phyloP scores from a whole-genome alignment of 2,329 filamentous ascomycete species.

The Colletotrichum chlorophyti region DNA sequence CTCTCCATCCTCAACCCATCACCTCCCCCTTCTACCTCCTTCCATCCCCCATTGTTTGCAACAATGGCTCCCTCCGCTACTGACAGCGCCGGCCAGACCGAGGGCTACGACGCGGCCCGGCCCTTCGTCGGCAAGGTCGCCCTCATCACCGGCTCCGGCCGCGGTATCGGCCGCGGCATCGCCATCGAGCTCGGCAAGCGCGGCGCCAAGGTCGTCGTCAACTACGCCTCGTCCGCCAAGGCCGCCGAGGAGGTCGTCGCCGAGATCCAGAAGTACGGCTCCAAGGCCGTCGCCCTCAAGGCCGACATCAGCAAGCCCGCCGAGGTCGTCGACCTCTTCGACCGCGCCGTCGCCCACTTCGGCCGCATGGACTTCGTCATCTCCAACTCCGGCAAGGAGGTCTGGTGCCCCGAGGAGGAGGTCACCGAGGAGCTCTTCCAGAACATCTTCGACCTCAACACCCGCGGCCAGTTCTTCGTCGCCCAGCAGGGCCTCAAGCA shows the following conservation, averaged over 20 bases:
- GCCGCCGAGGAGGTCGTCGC: conserved; percentile 64
- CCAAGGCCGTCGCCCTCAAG: conserved; percentile 64
- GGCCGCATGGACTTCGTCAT: conserved; percentile 75
- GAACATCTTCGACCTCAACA: conserved; percentile 75
- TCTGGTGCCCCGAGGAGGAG: conserved; percentile 73
- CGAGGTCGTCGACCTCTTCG: conserved; percentile 68
- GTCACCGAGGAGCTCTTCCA: conserved; percentile 75
- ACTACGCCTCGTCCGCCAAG: conserved; percentile 65
- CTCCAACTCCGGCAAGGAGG: conserved; percentile 76
- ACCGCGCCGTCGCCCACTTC: conserved; percentile 68
- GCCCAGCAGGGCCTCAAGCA: conserved; percentile 77
- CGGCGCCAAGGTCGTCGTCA: conserved; percentile 70
- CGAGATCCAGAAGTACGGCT: conserved; percentile 61
- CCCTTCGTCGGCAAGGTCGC: conserved; percentile 60
- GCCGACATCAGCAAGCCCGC: conserved; percentile 69
- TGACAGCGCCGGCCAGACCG: conserved; percentile 27
- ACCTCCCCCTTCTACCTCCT: neutral
- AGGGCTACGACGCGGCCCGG: conserved; percentile 36
- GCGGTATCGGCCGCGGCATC: conserved; percentile 71
- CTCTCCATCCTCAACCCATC: neutral
- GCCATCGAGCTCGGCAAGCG: conserved; percentile 72
- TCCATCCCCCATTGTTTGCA: neutral
- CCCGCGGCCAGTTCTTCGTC: conserved; percentile 78
- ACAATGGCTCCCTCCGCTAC: conserved; percentile 39
- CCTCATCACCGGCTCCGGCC: conserved; percentile 69